A percentile compares a stretch with the other conserved stretches of the same genome.
Evolutionary conservation across 2,329 filamentous ascomycete genomes (phyloP).

Genomic region (Aureobasidium sp.): DNA sequence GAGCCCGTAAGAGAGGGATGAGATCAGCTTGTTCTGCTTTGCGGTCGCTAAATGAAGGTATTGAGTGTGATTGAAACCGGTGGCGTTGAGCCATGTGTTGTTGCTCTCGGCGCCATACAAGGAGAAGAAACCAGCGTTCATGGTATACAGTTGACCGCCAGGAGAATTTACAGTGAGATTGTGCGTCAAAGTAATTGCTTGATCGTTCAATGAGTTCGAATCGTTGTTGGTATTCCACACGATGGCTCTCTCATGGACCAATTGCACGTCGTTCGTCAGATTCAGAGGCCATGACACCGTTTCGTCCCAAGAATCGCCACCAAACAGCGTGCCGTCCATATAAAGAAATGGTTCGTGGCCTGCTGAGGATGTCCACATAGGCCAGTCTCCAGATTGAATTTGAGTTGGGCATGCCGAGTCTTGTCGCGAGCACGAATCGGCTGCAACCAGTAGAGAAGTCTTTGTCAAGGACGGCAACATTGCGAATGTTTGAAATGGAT

Average conservation of each 20-base stretch:
- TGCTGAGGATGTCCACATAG: constrained; percentile 2
- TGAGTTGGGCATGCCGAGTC: neutral
- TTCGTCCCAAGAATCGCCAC: neutral
- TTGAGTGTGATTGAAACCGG: neutral
- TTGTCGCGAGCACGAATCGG: neutral
- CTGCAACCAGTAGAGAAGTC: neutral
- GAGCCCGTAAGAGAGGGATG: constrained; percentile 6
- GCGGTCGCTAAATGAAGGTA: neutral
- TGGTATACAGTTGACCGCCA: neutral
- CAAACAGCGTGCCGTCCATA: neutral
- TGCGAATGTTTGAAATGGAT: neutral
- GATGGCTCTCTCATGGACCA: neutral
- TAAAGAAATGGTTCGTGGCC: neutral
- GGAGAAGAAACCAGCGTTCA: constrained; percentile 10
- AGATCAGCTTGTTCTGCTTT: neutral
- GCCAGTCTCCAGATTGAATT: neutral
- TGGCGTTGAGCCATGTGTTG: neutral
- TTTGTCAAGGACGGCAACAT: constrained; percentile 9
- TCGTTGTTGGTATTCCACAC: neutral
- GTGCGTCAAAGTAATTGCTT: neutral
- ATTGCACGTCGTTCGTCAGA: neutral
- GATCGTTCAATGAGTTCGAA: neutral
- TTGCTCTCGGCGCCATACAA: neutral
- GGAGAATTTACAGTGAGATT: constrained; percentile 1
- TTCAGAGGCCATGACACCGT: neutral